Evolutionary conservation across 2,329 filamentous ascomycete species (phyloP).

Genomic region (Botrytis medusae): DNA sequence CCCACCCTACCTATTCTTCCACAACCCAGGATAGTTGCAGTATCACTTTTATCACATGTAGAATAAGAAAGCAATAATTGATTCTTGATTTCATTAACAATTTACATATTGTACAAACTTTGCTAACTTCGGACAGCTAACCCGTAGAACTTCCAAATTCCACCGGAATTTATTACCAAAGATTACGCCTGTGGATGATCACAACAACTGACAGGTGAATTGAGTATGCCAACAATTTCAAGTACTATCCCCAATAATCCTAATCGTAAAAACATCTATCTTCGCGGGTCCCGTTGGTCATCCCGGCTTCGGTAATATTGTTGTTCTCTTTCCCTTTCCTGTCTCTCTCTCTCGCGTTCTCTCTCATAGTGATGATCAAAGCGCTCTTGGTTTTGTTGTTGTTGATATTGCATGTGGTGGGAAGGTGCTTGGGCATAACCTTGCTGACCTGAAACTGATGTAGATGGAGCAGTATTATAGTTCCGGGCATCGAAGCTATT

Average conservation of each 20-base stretch:
- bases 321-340: constrained; percentile 15
- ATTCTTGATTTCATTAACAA: neutral
- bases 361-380: constrained; percentile 18
- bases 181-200: neutral
- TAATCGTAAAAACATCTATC: neutral
- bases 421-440: constrained; percentile 30
- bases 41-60: neutral
- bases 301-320: constrained; percentile 11
- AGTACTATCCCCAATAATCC: neutral
- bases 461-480: constrained; percentile 29
- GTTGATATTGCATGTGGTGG: constrained; percentile 31
- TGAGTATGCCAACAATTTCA: neutral
- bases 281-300: constrained; percentile 1
- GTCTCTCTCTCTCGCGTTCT: constrained; percentile 14
- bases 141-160: neutral
- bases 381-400: constrained; percentile 24
- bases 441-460: constrained; percentile 32
- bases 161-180: neutral
- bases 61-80: neutral
- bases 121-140: neutral
- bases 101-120: neutral
- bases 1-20: neutral
- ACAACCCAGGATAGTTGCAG: neutral
- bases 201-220: neutral
- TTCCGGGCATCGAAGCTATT: constrained; percentile 38